Evolutionary conservation across 139 green algal genomes (phyloP).

Genomic region (Haematococcus sp.): DNA sequence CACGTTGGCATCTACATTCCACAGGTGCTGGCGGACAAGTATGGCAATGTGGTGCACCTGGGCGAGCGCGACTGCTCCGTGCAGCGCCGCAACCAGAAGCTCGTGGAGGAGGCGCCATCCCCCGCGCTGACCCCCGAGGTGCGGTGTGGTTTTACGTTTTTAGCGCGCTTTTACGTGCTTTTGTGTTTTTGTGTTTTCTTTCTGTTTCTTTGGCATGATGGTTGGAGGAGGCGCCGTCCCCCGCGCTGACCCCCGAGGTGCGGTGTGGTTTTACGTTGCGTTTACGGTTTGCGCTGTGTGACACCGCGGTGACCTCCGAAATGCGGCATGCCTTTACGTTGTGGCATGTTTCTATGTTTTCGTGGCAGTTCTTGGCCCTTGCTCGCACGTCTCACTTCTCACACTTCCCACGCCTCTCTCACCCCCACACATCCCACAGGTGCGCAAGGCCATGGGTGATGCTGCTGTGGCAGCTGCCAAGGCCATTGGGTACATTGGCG

Average conservation of each 20-base stretch:
- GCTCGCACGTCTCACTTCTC: too few relatives aligned
- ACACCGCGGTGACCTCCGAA: too few relatives aligned
- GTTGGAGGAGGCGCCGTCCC: conserved; percentile 91
- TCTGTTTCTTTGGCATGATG: neutral
- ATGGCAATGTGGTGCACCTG: conserved; percentile 94
- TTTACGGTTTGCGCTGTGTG: neutral
- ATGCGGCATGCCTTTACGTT: too few relatives aligned
- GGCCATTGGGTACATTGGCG: conserved; percentile 82
- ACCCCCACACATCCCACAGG: conserved; percentile 31
- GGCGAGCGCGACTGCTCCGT: conserved; percentile 91
- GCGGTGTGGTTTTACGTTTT: too few relatives aligned
- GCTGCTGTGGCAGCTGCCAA: conserved; percentile 78
- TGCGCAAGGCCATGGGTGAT: conserved; percentile 89
- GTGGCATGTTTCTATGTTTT: too few relatives aligned
- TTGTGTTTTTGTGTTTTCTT: too few relatives aligned
- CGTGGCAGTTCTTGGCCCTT: too few relatives aligned
- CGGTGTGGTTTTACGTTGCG: too few relatives aligned
- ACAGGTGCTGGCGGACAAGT: conserved; percentile 94
- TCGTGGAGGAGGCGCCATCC: conserved; percentile 92
- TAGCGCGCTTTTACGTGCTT: too few relatives aligned
- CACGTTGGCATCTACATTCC: neutral
- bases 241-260: conserved; percentile 83
- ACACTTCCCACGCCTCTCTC: too few relatives aligned
- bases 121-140: conserved; percentile 86
- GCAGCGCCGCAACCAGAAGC: conserved; percentile 97